phyloP scores from a whole-genome alignment of 768 basidiomycete species.

The Macrolepiota dolichaula region DNA sequence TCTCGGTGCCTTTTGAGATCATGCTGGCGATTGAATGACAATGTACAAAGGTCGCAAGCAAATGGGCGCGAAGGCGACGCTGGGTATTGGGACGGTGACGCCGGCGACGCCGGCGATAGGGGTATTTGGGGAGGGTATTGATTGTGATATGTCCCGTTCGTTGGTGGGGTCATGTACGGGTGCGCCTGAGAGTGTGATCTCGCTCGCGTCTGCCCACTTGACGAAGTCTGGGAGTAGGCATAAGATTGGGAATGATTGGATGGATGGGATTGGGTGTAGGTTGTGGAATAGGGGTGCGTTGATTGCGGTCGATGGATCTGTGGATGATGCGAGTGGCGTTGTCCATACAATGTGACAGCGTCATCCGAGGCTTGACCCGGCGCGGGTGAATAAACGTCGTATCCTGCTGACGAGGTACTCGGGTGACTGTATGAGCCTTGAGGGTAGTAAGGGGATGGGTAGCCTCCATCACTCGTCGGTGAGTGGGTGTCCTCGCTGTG shows the following conservation, averaged over 20 bases:
- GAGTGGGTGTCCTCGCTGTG: conserved; percentile 5
- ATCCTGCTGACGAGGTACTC: conserved; percentile 18
- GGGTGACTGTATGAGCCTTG: conserved; percentile 19
- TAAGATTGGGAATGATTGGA: conserved; percentile 35
- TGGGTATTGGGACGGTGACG: conserved; percentile 43
- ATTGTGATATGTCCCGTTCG: conserved; percentile 18
- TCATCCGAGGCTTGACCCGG: conserved; percentile 8
- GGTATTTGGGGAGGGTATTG: conserved; percentile 33
- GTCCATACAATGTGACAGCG: conserved; percentile 1
- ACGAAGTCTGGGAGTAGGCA: conserved; percentile 28
- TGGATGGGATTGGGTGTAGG: conserved; percentile 33
- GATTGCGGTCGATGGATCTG: conserved; percentile 29
- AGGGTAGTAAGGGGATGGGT: conserved; percentile 22
- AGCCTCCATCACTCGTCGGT: conserved; percentile 10
- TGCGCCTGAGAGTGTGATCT: conserved; percentile 42
- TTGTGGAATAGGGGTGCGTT: conserved; percentile 26
- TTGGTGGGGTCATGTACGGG: conserved; percentile 14
- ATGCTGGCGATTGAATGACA: conserved; percentile 85
- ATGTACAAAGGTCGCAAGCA: conserved; percentile 67
- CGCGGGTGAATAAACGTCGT: conserved; percentile 21
- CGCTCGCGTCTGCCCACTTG: conserved; percentile 30
- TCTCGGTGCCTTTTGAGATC: conserved; percentile 83
- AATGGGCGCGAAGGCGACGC: conserved; percentile 61
- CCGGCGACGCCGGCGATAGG: conserved; percentile 26
- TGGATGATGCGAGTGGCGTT: conserved; percentile 15